These are phyloP conservation scores for Xylaria castorea DNA, from an alignment of 495 filamentous ascomycete species.

Conservation along the genomic window DNA sequence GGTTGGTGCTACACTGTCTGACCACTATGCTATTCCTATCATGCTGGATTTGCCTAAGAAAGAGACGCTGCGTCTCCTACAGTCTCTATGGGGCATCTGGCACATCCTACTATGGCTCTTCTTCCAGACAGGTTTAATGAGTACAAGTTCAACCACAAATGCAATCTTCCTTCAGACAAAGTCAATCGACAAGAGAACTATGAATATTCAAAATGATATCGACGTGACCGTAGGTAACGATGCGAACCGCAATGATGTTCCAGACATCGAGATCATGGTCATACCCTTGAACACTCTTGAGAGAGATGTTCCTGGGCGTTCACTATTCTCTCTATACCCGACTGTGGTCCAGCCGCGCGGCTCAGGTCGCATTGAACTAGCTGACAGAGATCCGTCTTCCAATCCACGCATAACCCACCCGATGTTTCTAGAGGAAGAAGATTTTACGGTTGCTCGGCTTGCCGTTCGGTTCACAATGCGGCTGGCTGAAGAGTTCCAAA, in stretches of 20 bases:
- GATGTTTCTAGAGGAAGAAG: constrained; percentile 33
- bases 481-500: constrained; percentile 34
- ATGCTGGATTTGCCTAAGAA: constrained; percentile 32
- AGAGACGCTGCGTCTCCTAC: constrained; percentile 36
- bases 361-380: constrained; percentile 45
- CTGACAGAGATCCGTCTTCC: constrained; percentile 38
- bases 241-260: constrained; percentile 26
- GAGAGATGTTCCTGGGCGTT: constrained; percentile 5
- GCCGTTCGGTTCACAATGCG: constrained; percentile 38
- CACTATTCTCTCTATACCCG: constrained; percentile 27
- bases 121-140: constrained; percentile 25
- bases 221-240: constrained; percentile 32
- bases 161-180: constrained; percentile 32
- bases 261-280: constrained; percentile 40
- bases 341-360: constrained; percentile 44
- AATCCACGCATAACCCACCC: constrained; percentile 35
- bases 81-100: constrained; percentile 4
- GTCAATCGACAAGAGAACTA: too few species aligned
- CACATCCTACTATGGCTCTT: constrained; percentile 33
- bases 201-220: constrained; percentile 4
- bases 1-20: constrained; percentile 35
- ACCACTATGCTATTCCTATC: constrained; percentile 36
- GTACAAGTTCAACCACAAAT: constrained; percentile 12
- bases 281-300: constrained; percentile 23
- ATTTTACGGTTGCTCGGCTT: constrained; percentile 28